These are phyloP conservation scores for Bocquillonia castaneifolia DNA, from an alignment of 441 rosid species.

Conservation along the genomic window DNA sequence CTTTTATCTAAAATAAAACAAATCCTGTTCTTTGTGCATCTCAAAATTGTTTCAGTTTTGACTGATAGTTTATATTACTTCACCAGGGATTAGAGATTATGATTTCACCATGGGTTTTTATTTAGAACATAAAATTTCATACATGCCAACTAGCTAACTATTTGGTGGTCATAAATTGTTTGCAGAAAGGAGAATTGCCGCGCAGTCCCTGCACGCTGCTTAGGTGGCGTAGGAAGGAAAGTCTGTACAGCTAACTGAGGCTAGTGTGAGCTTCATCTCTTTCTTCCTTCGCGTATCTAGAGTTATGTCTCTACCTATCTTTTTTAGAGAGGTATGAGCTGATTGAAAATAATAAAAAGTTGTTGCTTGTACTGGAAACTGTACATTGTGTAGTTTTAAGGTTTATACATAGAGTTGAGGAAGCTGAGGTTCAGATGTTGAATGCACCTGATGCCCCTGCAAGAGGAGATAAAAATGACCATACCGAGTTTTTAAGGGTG, in stretches of 20 bases:
- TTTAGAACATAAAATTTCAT: too few relatives aligned
- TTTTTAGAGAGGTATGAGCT: conserved; percentile 37
- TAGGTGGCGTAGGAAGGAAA: conserved; percentile 35
- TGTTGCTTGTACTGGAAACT: conserved; percentile 44
- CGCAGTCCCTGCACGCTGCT: conserved; percentile 41
- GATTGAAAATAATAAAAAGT: conserved; percentile 36
- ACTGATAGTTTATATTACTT: too few relatives aligned
- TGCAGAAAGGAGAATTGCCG: conserved; percentile 63
- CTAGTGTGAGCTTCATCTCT: conserved; percentile 24
- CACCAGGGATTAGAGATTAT: too few relatives aligned
- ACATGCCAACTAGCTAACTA: neutral
- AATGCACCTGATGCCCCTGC: conserved; percentile 27
- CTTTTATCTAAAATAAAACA: too few relatives aligned
- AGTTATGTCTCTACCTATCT: conserved; percentile 33
- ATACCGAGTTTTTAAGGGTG: conserved; percentile 38
- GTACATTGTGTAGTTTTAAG: conserved; percentile 51
- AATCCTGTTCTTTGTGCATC: too few relatives aligned
- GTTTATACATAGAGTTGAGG: conserved; percentile 40
- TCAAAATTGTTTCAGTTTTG: too few relatives aligned
- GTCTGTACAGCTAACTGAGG: conserved; percentile 66
- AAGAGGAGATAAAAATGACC: conserved; percentile 23
- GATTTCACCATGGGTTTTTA: too few relatives aligned
- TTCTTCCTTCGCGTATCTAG: conserved; percentile 21
- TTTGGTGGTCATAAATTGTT: conserved; percentile 12
- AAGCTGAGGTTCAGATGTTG: conserved; percentile 37